Percentiles rank a stretch among this genome's conserved stretches.
These are phyloP conservation scores for Penicillium concentricum DNA, from an alignment of 2,329 filamentous ascomycete genomes.

Conservation along the genomic window DNA sequence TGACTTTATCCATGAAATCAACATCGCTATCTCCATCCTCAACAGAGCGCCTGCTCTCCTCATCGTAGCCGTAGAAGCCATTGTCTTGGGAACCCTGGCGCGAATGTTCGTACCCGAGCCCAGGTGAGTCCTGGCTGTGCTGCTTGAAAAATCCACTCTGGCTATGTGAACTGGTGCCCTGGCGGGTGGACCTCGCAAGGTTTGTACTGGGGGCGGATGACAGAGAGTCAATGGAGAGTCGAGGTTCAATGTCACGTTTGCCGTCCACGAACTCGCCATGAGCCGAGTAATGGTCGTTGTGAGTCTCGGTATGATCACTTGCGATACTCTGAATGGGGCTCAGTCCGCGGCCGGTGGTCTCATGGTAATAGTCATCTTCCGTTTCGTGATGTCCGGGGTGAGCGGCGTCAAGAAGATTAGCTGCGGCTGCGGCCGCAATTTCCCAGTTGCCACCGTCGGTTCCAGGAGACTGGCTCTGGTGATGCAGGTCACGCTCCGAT, in stretches of 20 bases:
- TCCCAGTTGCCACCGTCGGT: slow-evolving; percentile 37
- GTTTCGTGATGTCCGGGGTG: slow-evolving; percentile 53
- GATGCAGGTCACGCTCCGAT: slow-evolving; percentile 47
- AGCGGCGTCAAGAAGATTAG: slow-evolving; percentile 34
- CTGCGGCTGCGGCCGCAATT: slow-evolving; percentile 42
- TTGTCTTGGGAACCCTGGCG: slow-evolving; percentile 28
- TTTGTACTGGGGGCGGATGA: slow-evolving; percentile 60
- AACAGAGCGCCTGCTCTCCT: slow-evolving; percentile 55
- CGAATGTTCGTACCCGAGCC: slow-evolving; percentile 41
- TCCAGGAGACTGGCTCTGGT: slow-evolving; percentile 35
- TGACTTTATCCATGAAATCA: slow-evolving; percentile 57
- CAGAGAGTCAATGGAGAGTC: slow-evolving; percentile 58
- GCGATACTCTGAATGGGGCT: slow-evolving; percentile 93
- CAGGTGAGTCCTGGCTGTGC: slow-evolving; percentile 33
- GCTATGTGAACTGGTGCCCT: slow-evolving; percentile 53
- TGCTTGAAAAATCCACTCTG: slow-evolving; percentile 51
- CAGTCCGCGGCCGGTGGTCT: slow-evolving; percentile 67
- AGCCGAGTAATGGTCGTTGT: slow-evolving; percentile 22
- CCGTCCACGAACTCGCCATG: slow-evolving; percentile 44
- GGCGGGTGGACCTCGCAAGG: slow-evolving; percentile 55
- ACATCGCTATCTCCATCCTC: slow-evolving; percentile 56
- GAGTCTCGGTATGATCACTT: slow-evolving; percentile 73
- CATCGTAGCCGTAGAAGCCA: slow-evolving; percentile 36
- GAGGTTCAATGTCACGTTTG: slow-evolving; percentile 53
- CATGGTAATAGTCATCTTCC: slow-evolving; percentile 53